Evolutionary conservation across 306 rosid species (phyloP).

Genomic region (Acacia confusa): DNA sequence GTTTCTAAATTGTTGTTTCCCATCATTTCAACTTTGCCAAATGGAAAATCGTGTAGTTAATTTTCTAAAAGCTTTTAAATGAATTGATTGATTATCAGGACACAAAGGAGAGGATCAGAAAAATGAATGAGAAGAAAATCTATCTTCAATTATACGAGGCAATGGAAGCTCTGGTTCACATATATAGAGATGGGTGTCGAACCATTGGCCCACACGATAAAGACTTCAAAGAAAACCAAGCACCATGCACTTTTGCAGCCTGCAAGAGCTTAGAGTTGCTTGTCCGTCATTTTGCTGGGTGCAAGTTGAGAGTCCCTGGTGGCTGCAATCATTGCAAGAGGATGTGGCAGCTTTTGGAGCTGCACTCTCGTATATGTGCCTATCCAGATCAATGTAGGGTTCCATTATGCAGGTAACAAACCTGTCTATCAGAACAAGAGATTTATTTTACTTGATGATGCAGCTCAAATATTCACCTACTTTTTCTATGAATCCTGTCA

Average conservation of each 20-base stretch:
- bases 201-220: conserved; percentile 88
- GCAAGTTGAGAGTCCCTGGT: conserved; percentile 81
- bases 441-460: not conserved
- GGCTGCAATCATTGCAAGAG: conserved; percentile 91
- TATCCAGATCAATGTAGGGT: conserved; percentile 65
- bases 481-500: not conserved
- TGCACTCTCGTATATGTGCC: conserved; percentile 80
- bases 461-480: not conserved
- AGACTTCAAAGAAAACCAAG: conserved; percentile 68
- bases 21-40: not conserved
- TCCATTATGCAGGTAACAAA: conserved; percentile 78
- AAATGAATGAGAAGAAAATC: conserved; percentile 57
- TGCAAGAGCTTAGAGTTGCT: conserved; percentile 87
- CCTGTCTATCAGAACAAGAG: not conserved
- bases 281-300: conserved; percentile 90
- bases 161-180: conserved; percentile 97
- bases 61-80: conserved; percentile 5
- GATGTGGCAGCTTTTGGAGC: conserved; percentile 94
- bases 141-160: conserved; percentile 80
- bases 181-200: conserved; percentile 86
- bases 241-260: conserved; percentile 68
- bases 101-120: conserved; percentile 57
- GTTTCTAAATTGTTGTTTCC: not conserved
- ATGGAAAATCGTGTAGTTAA: not conserved
- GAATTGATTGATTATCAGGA: conserved; percentile 46